Conservation (phyloP, 495 filamentous ascomycete species). For the Lichina pygmaea region DNA sequence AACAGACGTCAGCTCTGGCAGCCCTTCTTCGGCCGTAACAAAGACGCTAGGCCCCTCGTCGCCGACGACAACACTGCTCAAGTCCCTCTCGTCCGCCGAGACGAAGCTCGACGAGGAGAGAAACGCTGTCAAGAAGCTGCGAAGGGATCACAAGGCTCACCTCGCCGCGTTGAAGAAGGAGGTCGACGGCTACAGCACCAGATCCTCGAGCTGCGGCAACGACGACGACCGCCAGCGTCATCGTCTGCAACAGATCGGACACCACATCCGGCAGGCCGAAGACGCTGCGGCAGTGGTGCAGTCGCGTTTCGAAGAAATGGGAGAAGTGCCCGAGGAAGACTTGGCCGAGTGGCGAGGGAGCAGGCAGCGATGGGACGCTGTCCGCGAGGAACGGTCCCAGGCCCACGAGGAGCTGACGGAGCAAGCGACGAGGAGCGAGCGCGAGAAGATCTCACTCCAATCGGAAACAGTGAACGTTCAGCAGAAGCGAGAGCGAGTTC, state of each 20-base stretch:
- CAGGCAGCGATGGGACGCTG: constrained; percentile 31
- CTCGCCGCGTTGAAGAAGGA: constrained; percentile 50
- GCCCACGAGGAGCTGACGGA: constrained; percentile 29
- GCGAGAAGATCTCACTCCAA: constrained; percentile 32
- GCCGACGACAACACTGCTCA: constrained; percentile 70
- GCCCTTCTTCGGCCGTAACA: constrained; percentile 29
- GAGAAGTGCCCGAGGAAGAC: constrained; percentile 40
- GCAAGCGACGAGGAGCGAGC: constrained; percentile 34
- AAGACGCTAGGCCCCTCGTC: constrained; percentile 40
- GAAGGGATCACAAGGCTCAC: constrained; percentile 54
- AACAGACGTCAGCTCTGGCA: background rate
- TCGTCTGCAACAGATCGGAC: constrained; percentile 48
- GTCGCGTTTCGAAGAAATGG: constrained; percentile 35
- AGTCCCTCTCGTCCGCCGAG: constrained; percentile 61
- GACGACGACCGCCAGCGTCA: constrained; percentile 64
- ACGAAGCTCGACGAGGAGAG: constrained; percentile 52
- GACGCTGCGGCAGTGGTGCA: constrained; percentile 37
- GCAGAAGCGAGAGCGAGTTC: constrained; percentile 55
- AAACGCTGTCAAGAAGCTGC: constrained; percentile 41
- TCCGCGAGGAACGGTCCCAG: constrained; percentile 32
- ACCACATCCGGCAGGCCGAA: constrained; percentile 61
- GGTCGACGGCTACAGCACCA: constrained; percentile 41
- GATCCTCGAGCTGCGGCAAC: constrained; percentile 42
- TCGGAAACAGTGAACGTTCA: constrained; percentile 37
- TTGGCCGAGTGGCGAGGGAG: constrained; percentile 28